These are phyloP conservation scores for Colletotrichum endophyticum DNA, from an alignment of 2,329 filamentous ascomycete species.

Conservation along the genomic window DNA sequence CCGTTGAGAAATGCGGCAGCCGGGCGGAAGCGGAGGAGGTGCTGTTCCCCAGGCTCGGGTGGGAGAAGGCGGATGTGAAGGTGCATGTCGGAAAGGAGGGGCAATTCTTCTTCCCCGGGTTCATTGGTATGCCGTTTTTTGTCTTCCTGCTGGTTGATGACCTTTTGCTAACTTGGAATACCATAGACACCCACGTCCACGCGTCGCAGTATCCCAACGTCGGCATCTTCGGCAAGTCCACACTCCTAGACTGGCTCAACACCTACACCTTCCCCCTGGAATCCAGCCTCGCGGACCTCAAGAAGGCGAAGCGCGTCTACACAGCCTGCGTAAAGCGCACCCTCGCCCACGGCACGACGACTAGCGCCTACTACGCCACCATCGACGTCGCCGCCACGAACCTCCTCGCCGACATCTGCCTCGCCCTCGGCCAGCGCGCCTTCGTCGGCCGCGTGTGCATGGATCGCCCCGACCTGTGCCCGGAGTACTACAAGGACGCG, in stretches of 20 bases:
- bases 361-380: slow-evolving; percentile 93
- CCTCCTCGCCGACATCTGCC: slow-evolving; percentile 83
- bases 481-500: slow-evolving; percentile 80
- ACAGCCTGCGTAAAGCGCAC: slow-evolving; percentile 78
- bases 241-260: slow-evolving; percentile 90
- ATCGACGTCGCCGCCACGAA: slow-evolving; percentile 89
- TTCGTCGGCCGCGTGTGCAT: slow-evolving; percentile 96
- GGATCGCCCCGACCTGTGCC: slow-evolving; percentile 72
- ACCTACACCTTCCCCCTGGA: slow-evolving; percentile 97
- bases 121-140: slow-evolving; percentile 64
- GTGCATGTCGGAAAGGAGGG: slow-evolving; percentile 44
- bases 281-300: slow-evolving; percentile 68
- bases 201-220: slow-evolving; percentile 94
- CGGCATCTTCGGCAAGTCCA: slow-evolving; percentile 92
- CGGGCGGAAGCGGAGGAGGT: slow-evolving; percentile 33
- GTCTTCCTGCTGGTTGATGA: background rate
- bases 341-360: slow-evolving; percentile 89
- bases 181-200: slow-evolving; percentile 91
- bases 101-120: slow-evolving; percentile 84
- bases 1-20: slow-evolving; percentile 44
- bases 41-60: slow-evolving; percentile 48
- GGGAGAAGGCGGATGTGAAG: slow-evolving; percentile 43
- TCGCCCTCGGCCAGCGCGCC: slow-evolving; percentile 81
- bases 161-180: background rate
- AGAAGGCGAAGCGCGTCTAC: slow-evolving; percentile 75